Conservation (phyloP, 1,284 basidiomycete species). For the Moesziomyces sp. region DNA sequence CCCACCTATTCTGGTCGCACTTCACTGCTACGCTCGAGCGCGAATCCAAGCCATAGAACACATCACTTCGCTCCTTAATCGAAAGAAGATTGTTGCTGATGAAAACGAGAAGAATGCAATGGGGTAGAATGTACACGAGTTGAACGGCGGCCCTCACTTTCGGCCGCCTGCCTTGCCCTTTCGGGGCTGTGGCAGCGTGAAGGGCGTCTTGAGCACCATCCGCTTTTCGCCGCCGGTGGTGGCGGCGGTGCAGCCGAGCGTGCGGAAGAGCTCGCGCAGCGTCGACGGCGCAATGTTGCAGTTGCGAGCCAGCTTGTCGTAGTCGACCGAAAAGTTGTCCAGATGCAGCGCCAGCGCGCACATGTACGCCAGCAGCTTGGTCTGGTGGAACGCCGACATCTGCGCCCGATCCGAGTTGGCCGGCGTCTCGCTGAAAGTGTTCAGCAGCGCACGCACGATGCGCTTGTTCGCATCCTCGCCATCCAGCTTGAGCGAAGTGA, state of each 20-base stretch:
- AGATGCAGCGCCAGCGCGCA: conserved; percentile 61
- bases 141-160: conserved; percentile 8
- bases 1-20: conserved; percentile 32
- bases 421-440: conserved; percentile 34
- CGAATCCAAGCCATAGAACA: conserved; percentile 1
- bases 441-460: conserved; percentile 32
- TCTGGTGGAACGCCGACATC: conserved; percentile 54
- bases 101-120: neutral
- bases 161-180: conserved; percentile 41
- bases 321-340: conserved; percentile 60
- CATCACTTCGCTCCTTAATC: neutral
- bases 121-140: conserved; percentile 8
- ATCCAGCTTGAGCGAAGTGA: conserved; percentile 34
- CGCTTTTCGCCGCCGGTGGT: conserved; percentile 48
- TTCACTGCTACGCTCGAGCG: conserved; percentile 12
- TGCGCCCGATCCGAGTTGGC: conserved; percentile 33
- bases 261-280: conserved; percentile 47
- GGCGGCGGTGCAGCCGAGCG: conserved; percentile 49
- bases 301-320: conserved; percentile 38
- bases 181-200: conserved; percentile 43
- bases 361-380: conserved; percentile 58
- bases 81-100: conserved; percentile 1
- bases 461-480: conserved; percentile 44
- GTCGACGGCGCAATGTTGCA: conserved; percentile 35
- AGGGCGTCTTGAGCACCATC: conserved; percentile 54